Evolutionary conservation across 225 moss, liverwort and hornwort species (phyloP).

Genomic region (Lunularia cruciata): DNA sequence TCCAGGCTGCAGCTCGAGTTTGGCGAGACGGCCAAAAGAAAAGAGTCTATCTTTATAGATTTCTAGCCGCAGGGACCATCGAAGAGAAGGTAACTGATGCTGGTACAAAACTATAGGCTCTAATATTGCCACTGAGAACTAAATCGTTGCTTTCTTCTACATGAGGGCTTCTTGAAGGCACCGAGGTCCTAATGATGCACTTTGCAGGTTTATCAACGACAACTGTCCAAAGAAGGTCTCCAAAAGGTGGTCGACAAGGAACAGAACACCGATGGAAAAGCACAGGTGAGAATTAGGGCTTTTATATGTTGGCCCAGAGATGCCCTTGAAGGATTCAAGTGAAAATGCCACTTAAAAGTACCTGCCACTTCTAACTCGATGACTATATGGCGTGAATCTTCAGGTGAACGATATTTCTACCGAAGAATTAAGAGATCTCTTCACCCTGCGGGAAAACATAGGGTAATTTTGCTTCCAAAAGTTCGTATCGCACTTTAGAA

Average conservation of each 20-base stretch:
- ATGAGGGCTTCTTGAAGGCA: not conserved
- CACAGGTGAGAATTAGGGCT: slow-evolving; percentile 56
- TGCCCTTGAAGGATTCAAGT: not conserved
- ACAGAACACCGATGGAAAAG: slow-evolving; percentile 77
- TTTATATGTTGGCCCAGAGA: not conserved
- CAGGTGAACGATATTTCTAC: slow-evolving; percentile 92
- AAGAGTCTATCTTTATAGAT: slow-evolving; percentile 88
- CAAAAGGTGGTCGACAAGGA: slow-evolving; percentile 98
- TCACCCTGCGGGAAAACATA: slow-evolving; percentile 78
- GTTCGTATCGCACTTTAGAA: not conserved
- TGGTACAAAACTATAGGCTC: not conserved
- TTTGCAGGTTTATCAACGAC: slow-evolving; percentile 91
- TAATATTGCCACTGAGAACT: no score
- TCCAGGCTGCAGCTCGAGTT: slow-evolving; percentile 89
- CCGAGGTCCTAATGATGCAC: not conserved
- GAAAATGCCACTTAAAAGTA: not conserved
- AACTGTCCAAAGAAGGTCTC: slow-evolving; percentile 96
- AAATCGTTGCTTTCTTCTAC: not conserved
- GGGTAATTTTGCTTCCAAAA: slow-evolving; percentile 38
- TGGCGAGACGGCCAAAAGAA: slow-evolving; percentile 99
- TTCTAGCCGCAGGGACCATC: slow-evolving; percentile 91
- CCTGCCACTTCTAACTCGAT: slow-evolving; percentile 6
- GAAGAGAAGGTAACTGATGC: slow-evolving; percentile 74
- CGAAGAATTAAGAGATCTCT: slow-evolving; percentile 87
- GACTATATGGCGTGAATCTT: slow-evolving; percentile 16